A percentile compares a stretch with the other conserved stretches of the same genome.
phyloP scores from a whole-genome alignment of 179 eudicot genomes.

The Patellifolia procumbens region DNA sequence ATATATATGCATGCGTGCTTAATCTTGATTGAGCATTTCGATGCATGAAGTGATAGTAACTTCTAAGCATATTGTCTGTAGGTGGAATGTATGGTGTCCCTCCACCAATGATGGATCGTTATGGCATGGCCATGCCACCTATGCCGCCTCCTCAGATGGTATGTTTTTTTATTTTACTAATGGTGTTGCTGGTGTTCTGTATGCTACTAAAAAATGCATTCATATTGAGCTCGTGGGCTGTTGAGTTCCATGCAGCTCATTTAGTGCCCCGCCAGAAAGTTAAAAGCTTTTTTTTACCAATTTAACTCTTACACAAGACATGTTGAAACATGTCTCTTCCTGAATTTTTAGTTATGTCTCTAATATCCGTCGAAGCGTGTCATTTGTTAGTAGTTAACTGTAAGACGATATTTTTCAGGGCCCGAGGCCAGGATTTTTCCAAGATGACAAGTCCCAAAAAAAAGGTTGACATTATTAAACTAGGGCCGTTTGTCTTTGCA shows the following conservation, averaged over 20 bases:
- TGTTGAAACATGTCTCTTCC: not conserved
- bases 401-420: slow-evolving; percentile 45
- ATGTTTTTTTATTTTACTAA: slow-evolving; percentile 27
- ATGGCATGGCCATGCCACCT: slow-evolving; percentile 71
- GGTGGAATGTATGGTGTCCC: slow-evolving; percentile 93
- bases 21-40: not conserved
- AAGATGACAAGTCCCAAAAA: slow-evolving; percentile 64
- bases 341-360: not conserved
- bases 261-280: not conserved
- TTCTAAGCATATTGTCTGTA: slow-evolving; percentile 25
- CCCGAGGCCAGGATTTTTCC: slow-evolving; percentile 76
- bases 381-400: not conserved
- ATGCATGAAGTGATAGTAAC: not conserved
- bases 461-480: slow-evolving; percentile 40
- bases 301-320: not conserved
- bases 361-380: not conserved
- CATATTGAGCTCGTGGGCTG: not conserved
- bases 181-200: not conserved
- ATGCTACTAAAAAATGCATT: not conserved
- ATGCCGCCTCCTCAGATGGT: slow-evolving; percentile 81
- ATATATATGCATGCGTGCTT: not conserved
- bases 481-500: not conserved
- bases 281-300: not conserved
- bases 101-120: slow-evolving; percentile 82
- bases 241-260: not conserved